Base-by-base conservation (phyloP, 2,329 filamentous ascomycete species). In the Fusarium sp. region DNA sequence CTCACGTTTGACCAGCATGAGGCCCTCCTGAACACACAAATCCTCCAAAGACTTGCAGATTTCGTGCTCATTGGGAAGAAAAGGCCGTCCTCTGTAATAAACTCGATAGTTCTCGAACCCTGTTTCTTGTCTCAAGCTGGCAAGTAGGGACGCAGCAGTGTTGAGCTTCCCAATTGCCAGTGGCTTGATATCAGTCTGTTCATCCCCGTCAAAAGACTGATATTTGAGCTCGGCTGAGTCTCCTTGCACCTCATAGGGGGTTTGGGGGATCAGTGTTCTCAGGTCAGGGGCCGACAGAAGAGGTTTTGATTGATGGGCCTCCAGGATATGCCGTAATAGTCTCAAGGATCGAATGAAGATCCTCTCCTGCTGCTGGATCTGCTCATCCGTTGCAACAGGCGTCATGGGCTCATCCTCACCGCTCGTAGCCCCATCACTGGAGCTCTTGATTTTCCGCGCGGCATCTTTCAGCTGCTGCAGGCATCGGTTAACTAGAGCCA, bases 101-200 rank as follows among this genome's bases (percentile, higher is more conserved):
- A 94, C 85, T 5, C 90, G 91, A 75, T 94, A 93, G 75, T 93
- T 94, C 6, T 91, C 89, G 78, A 95, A 96, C 0, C 93, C 92
- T 0, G 93, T 96, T 17, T 88, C 88, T 68, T 91, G 87, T 35
- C 89, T 87, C 44, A 97, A 82, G 66, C 87, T 91, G 20, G 91
- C 90, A 33, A 93, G 86, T 6, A 97, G 84, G 46, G 93, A 92
- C 2, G 89, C 88, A 8, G 90, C 88, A 0, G 93, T 96, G 66
- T 95, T 94, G 29, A 89, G 86, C 51, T 88, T 87, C 1, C 93
- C 93, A 73, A 96, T 92, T 31, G 84, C 84, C 33, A 96, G 82
- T 2, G 86, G 84, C 75, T 87, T 87, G 29, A 94, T 87, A 14
- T 89, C 89, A 2, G 89, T 91, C 63, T 90, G 87, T 2, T 82